A percentile compares a stretch with the other conserved stretches of the same genome.
These are phyloP conservation scores for Mrakiaceae sp. DNA, from an alignment of 1,284 basidiomycete genomes.

Conservation along the genomic window DNA sequence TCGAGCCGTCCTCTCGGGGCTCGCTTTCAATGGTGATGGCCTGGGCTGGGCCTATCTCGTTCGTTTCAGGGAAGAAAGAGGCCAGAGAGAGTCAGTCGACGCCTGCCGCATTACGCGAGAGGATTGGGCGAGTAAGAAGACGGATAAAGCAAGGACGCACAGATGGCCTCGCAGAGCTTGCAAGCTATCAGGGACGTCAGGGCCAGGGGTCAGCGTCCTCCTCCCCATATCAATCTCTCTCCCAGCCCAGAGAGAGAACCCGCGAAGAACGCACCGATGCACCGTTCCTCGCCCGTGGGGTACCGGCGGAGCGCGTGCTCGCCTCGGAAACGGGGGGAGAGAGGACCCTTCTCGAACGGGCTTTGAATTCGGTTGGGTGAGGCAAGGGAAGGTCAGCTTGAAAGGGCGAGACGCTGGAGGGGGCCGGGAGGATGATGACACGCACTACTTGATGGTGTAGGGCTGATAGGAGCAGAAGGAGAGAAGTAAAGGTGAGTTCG, in stretches of 20 bases:
- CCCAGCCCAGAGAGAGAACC: not conserved
- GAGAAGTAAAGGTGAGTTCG: not conserved
- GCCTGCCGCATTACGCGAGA: not conserved
- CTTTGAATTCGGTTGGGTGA: not conserved
- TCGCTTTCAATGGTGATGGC: slow-evolving; percentile 99
- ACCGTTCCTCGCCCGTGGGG: slow-evolving; percentile 96
- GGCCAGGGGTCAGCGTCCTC: not conserved
- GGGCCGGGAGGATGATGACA: not conserved
- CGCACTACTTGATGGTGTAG: slow-evolving; percentile 78
- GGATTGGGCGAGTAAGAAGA: too few relatives aligned
- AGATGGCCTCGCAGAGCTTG: slow-evolving; percentile 98
- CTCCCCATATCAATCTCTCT: not conserved
- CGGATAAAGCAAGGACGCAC: slow-evolving; percentile 28
- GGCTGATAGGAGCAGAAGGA: slow-evolving; percentile 37
- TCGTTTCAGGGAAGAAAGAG: too few relatives aligned
- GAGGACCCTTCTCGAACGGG: slow-evolving; percentile 87
- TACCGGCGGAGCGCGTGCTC: slow-evolving; percentile 98
- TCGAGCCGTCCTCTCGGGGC: slow-evolving; percentile 85
- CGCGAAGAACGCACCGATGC: slow-evolving; percentile 62
- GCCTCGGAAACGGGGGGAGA: slow-evolving; percentile 95
- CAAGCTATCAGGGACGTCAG: slow-evolving; percentile 51
- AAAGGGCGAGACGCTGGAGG: not conserved
- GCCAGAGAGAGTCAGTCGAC: not conserved
- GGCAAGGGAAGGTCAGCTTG: not conserved
- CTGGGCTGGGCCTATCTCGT: slow-evolving; percentile 58